Percentiles rank a stretch among this genome's conserved stretches.
Evolutionary conservation across 306 rosid species (phyloP).

Genomic region (Citrullus mucosospermus): DNA sequence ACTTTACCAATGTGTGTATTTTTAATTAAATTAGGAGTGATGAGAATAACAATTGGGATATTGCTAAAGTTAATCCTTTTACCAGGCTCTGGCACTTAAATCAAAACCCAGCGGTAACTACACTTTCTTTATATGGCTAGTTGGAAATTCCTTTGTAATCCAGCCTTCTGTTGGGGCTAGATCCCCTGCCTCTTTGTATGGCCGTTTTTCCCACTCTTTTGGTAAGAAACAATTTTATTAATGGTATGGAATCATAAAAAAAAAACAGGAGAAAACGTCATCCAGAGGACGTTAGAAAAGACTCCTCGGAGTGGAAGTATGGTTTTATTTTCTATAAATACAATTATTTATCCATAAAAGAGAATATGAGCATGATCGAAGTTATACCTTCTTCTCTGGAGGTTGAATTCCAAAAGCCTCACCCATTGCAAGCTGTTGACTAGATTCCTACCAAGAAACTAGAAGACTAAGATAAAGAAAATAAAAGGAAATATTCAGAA

Average conservation of each 20-base stretch:
- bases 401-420: slow-evolving; percentile 91
- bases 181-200: neutral
- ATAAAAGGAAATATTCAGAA: slow-evolving; percentile 6
- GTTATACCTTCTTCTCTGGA: slow-evolving; percentile 70
- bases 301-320: neutral
- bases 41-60: neutral
- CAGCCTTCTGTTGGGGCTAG: neutral
- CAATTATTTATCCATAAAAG: neutral
- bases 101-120: neutral
- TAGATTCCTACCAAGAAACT: slow-evolving; percentile 55
- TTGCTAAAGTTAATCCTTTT: neutral
- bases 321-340: neutral
- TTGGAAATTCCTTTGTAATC: neutral
- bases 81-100: neutral
- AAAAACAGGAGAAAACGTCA: neutral
- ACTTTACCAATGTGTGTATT: neutral
- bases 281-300: neutral
- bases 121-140: neutral
- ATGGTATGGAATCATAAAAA: neutral
- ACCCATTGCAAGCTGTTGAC: slow-evolving; percentile 83
- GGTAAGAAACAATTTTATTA: neutral
- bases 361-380: neutral
- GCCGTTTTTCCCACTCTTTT: neutral
- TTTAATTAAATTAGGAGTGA: neutral
- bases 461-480: neutral